Conservation (phyloP, 768 basidiomycete species). For the Mycena floridula region DNA sequence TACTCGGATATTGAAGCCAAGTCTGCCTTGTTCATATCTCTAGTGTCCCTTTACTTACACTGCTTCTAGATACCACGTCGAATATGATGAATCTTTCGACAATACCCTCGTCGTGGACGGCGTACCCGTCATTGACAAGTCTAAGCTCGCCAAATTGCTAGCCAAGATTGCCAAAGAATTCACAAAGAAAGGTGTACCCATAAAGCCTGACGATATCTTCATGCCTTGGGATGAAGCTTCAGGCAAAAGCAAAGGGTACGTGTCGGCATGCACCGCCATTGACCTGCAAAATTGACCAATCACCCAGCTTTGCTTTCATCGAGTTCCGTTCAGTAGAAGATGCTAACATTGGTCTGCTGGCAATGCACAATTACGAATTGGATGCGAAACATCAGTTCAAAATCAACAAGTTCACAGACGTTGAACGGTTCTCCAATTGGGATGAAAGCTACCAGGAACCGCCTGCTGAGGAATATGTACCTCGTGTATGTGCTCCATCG, state of each 20-base stretch:
- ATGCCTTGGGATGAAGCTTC: constrained; percentile 84
- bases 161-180: constrained; percentile 82
- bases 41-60: constrained; percentile 6
- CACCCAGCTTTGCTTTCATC: constrained; percentile 73
- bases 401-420: constrained; percentile 84
- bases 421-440: constrained; percentile 74
- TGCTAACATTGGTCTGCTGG: constrained; percentile 57
- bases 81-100: constrained; percentile 84
- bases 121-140: constrained; percentile 82
- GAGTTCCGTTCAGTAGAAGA: constrained; percentile 70
- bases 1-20: constrained; percentile 86
- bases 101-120: constrained; percentile 91
- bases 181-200: constrained; percentile 66
- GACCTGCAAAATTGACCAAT: neutral
- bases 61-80: constrained; percentile 68
- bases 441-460: constrained; percentile 79
- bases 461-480: constrained; percentile 60
- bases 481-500: constrained; percentile 48
- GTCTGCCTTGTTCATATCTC: constrained; percentile 32
- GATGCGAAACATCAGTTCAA: constrained; percentile 83
- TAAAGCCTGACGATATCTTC: constrained; percentile 73
- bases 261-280: no score
- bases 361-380: constrained; percentile 76
- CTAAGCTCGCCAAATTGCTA: constrained; percentile 77
- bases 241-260: constrained; percentile 90